These are phyloP conservation scores for Cephalotrichum gorgonifer DNA, from an alignment of 2,329 filamentous ascomycete genomes.

Conservation along the genomic window DNA sequence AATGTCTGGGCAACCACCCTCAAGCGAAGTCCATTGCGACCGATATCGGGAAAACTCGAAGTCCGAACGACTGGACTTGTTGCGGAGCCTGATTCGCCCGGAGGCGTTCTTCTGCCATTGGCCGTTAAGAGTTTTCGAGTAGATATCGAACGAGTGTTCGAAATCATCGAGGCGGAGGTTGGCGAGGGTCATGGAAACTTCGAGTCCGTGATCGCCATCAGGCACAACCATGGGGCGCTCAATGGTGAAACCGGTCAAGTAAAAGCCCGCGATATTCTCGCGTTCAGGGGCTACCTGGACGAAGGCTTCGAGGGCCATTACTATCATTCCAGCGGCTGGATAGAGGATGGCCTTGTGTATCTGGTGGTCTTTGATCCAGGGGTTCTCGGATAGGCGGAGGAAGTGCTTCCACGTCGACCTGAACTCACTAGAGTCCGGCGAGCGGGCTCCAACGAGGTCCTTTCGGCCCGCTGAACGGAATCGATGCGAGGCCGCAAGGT, in stretches of 20 bases:
- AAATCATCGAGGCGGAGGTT: constrained; percentile 26
- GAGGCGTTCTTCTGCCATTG: constrained; percentile 32
- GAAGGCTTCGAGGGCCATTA: constrained; percentile 37
- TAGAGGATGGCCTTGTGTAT: constrained; percentile 39
- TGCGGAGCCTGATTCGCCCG: constrained; percentile 19
- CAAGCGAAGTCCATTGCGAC: constrained; percentile 13
- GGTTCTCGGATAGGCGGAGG: constrained; percentile 35
- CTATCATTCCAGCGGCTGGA: constrained; percentile 37
- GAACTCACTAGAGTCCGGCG: constrained; percentile 30
- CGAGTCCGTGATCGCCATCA: constrained; percentile 32
- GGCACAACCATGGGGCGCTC: constrained; percentile 41
- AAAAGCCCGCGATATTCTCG: constrained; percentile 14
- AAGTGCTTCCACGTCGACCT: constrained; percentile 39
- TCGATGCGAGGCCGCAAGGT: constrained; percentile 30
- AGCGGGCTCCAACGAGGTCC: constrained; percentile 39
- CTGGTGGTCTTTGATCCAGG: constrained; percentile 41
- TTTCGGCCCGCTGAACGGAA: constrained; percentile 33
- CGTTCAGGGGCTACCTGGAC: constrained; percentile 22
- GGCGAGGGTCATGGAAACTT: constrained; percentile 22
- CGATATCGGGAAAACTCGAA: constrained; percentile 12
- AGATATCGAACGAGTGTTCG: constrained; percentile 30
- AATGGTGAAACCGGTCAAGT: constrained; percentile 35
- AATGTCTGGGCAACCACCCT: constrained; percentile 18
- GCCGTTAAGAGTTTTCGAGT: constrained; percentile 29
- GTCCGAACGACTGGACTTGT: constrained; percentile 11